A percentile compares a stretch with the other conserved stretches of the same genome.
Evolutionary conservation across 2,329 filamentous ascomycete genomes (phyloP).

Genomic region (Trichophyton verrucosum): DNA sequence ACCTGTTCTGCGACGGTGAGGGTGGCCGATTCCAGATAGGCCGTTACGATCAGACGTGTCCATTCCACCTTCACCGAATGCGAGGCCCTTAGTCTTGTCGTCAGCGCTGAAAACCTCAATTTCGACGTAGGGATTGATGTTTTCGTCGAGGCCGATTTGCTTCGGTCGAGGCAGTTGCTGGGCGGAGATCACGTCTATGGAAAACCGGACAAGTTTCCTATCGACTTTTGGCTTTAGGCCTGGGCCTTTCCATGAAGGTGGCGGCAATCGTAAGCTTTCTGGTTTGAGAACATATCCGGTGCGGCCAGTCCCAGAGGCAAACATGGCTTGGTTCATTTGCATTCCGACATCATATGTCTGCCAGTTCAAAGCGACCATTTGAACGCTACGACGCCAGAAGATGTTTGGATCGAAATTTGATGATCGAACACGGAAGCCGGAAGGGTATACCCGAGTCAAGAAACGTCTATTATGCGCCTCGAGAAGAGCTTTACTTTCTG

Average conservation of each 20-base stretch:
- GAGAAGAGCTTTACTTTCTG: constrained; percentile 63
- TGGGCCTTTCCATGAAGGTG: constrained; percentile 16
- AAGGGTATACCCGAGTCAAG: constrained; percentile 89
- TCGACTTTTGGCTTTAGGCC: constrained; percentile 48
- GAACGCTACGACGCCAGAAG: constrained; percentile 89
- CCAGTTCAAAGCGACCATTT: constrained; percentile 98
- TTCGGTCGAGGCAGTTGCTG: constrained; percentile 83
- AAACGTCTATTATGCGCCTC: constrained; percentile 85
- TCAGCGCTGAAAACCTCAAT: constrained; percentile 91
- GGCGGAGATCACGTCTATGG: constrained; percentile 79
- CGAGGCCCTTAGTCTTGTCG: constrained; percentile 68
- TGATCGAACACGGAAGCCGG: constrained; percentile 66
- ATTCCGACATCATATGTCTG: constrained; percentile 93
- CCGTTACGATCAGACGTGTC: constrained; percentile 53
- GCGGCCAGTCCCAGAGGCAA: constrained; percentile 71
- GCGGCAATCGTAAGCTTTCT: constrained; percentile 53
- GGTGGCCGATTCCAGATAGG: constrained; percentile 55
- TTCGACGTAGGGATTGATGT: constrained; percentile 85
- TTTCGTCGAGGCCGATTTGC: constrained; percentile 57
- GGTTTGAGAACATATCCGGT: constrained; percentile 93
- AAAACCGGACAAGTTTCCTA: constrained; percentile 72
- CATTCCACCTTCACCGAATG: constrained; percentile 53
- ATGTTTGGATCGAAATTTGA: constrained; percentile 89
- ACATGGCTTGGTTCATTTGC: constrained; percentile 97
- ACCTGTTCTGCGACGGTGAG: constrained; percentile 65